phyloP scores from a whole-genome alignment of 306 rosid genomes.

The Rubus idaeus region DNA sequence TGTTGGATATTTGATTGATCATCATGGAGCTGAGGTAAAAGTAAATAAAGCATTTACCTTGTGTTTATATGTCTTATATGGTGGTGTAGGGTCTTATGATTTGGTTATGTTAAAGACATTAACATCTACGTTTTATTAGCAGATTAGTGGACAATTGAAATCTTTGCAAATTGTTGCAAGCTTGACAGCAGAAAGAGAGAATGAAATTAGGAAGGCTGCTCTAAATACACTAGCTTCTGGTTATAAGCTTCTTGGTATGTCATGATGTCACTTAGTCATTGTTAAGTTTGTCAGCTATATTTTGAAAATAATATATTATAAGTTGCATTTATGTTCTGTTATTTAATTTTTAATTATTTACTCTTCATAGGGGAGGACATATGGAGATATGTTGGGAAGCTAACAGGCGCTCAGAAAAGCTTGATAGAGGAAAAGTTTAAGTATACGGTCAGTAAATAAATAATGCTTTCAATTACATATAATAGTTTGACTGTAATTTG shows the following conservation, averaged over 20 bases:
- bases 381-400: constrained; percentile 95
- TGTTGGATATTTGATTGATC: constrained; percentile 83
- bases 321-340: not conserved
- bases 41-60: not conserved
- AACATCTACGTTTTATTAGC: constrained; percentile 26
- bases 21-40: constrained; percentile 85
- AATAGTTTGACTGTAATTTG: not conserved
- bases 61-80: constrained; percentile 2
- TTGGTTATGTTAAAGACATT: constrained; percentile 8
- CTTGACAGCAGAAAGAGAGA: constrained; percentile 96
- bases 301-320: not conserved
- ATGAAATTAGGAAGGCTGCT: constrained; percentile 96
- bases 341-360: constrained; percentile 13
- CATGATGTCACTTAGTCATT: constrained; percentile 11
- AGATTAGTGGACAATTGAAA: constrained; percentile 92
- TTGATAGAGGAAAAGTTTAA: constrained; percentile 96
- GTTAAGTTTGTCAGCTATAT: not conserved
- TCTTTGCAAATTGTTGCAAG: constrained; percentile 93
- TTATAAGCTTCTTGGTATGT: constrained; percentile 95
- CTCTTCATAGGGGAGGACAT: constrained; percentile 81
- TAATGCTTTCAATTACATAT: constrained; percentile 8
- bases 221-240: constrained; percentile 92
- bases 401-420: constrained; percentile 97
- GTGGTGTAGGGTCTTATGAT: not conserved
- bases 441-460: constrained; percentile 71